phyloP scores from a whole-genome alignment of 2,329 filamentous ascomycete genomes.

The Chaetoscypha palmicola region DNA sequence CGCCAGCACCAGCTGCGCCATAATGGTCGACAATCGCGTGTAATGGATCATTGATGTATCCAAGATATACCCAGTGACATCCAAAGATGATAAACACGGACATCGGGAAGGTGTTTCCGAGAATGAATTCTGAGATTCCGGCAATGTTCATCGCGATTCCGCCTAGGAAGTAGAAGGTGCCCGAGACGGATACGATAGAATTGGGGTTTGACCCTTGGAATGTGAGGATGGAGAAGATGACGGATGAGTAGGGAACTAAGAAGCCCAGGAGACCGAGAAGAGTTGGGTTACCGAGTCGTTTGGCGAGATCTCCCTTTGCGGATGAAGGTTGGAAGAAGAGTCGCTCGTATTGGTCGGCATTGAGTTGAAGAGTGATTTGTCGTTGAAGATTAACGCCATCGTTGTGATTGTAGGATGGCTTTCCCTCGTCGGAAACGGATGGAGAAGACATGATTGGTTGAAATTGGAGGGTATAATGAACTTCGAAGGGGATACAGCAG shows the following conservation, averaged over 20 bases:
- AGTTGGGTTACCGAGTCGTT: conserved; percentile 14
- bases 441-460: not conserved
- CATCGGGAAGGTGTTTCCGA: conserved; percentile 16
- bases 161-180: conserved; percentile 11
- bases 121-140: conserved; percentile 14
- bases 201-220: conserved; percentile 9
- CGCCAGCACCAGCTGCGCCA: conserved; percentile 3
- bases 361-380: conserved; percentile 10
- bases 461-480: not conserved
- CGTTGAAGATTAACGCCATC: conserved; percentile 4
- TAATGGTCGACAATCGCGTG: conserved; percentile 65
- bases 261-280: conserved; percentile 12
- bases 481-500: too few relatives aligned
- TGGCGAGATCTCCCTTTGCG: conserved; percentile 14
- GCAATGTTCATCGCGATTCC: conserved; percentile 14
- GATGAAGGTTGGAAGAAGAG: conserved; percentile 15
- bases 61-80: conserved; percentile 10
- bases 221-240: conserved; percentile 10
- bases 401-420: not conserved
- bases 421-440: not conserved
- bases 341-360: conserved; percentile 14
- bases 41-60: conserved; percentile 47
- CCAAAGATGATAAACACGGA: conserved; percentile 13
- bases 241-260: conserved; percentile 9
- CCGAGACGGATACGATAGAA: conserved; percentile 6